These are phyloP conservation scores for Gentiana dahurica DNA, from an alignment of 257 asterid genomes.

Conservation along the genomic window DNA sequence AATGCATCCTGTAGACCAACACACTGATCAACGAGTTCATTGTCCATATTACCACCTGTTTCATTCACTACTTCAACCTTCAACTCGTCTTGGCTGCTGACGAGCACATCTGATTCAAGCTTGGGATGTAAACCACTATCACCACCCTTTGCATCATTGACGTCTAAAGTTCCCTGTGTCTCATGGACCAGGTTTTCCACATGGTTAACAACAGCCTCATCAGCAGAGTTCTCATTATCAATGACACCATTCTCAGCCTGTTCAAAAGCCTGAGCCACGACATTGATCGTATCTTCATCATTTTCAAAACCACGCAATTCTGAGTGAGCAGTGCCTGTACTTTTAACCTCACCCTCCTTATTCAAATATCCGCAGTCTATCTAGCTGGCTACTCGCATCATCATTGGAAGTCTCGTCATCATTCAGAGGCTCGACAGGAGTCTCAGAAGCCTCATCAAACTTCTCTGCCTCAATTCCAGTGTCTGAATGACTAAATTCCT, in stretches of 20 bases:
- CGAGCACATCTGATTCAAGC: slow-evolving; percentile 17
- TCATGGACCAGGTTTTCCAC: slow-evolving; percentile 18
- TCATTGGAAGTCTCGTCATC: slow-evolving; percentile 13
- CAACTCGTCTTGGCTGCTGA: slow-evolving; percentile 14
- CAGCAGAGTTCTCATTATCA: slow-evolving; percentile 15
- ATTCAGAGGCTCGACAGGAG: slow-evolving; percentile 3
- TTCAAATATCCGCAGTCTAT: slow-evolving; percentile 21
- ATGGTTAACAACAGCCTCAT: slow-evolving; percentile 13
- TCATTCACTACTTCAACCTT: slow-evolving; percentile 10
- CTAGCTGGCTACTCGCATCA: slow-evolving; percentile 11
- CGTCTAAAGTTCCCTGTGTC: slow-evolving; percentile 27
- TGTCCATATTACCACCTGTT: slow-evolving; percentile 9
- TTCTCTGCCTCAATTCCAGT: slow-evolving; percentile 22
- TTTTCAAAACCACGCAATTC: slow-evolving; percentile 14
- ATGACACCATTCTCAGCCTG: slow-evolving; percentile 31
- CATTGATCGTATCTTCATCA: not conserved
- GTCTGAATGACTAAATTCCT: slow-evolving; percentile 13
- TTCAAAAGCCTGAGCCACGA: not conserved
- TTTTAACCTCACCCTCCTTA: slow-evolving; percentile 22
- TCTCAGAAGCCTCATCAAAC: slow-evolving; percentile 33
- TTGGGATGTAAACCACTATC: slow-evolving; percentile 18
- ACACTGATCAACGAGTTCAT: slow-evolving; percentile 19
- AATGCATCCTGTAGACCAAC: slow-evolving; percentile 17
- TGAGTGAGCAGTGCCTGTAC: slow-evolving; percentile 14
- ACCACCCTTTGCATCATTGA: slow-evolving; percentile 19